Evolutionary conservation across 768 basidiomycete species (phyloP).

Genomic region (Neoboletus subvelutipes): DNA sequence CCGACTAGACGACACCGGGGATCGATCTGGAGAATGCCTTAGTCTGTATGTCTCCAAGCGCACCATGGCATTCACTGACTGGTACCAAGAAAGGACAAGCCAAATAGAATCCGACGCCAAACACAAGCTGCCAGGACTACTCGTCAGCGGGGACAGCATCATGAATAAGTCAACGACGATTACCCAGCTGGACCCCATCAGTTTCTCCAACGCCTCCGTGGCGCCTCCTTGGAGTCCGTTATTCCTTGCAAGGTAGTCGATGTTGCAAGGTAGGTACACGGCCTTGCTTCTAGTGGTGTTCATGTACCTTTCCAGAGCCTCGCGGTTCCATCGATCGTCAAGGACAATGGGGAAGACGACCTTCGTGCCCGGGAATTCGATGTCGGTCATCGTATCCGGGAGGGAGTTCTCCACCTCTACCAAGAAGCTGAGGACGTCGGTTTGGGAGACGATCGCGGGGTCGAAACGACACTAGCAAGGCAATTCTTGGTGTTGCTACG

Average conservation of each 20-base stretch:
- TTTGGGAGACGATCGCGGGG: slow-evolving; percentile 41
- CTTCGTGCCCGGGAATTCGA: slow-evolving; percentile 49
- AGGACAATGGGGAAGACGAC: slow-evolving; percentile 63
- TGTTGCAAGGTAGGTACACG: slow-evolving; percentile 66
- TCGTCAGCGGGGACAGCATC: background rate
- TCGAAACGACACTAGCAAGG: slow-evolving; percentile 50
- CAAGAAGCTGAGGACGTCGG: slow-evolving; percentile 42
- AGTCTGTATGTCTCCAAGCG: background rate
- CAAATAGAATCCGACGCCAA: slow-evolving; percentile 64
- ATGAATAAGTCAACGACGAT: background rate
- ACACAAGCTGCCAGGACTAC: slow-evolving; percentile 46
- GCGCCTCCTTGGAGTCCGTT: slow-evolving; percentile 51
- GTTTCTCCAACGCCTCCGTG: slow-evolving; percentile 43
- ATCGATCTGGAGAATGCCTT: slow-evolving; percentile 42
- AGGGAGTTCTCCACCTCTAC: slow-evolving; percentile 38
- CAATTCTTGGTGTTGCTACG: background rate
- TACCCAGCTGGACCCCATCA: slow-evolving; percentile 54
- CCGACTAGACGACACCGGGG: slow-evolving; percentile 57
- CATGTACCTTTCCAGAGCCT: slow-evolving; percentile 60
- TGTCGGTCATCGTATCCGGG: slow-evolving; percentile 38
- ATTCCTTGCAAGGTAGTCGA: slow-evolving; percentile 63
- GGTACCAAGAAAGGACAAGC: slow-evolving; percentile 64
- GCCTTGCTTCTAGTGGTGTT: slow-evolving; percentile 52
- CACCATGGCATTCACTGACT: slow-evolving; percentile 32
- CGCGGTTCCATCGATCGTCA: slow-evolving; percentile 56